Evolutionary conservation across 1,139 yeast species (phyloP).

Genomic region (Suhomyces bokatorum): DNA sequence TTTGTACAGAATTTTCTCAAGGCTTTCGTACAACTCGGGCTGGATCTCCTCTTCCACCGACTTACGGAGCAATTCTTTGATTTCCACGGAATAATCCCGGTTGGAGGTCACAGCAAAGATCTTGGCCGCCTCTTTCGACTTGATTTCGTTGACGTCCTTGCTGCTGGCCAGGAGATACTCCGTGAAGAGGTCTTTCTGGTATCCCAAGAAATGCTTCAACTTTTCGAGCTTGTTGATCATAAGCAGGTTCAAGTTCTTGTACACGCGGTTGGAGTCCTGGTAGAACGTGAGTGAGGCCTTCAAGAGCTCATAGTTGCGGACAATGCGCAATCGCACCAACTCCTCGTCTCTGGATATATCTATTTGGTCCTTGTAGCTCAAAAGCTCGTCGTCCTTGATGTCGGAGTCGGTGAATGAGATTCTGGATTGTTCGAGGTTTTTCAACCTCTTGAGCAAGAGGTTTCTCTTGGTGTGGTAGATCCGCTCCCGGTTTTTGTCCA

Average conservation of each 20-base stretch:
- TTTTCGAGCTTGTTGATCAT: constrained; percentile 41
- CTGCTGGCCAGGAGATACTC: constrained; percentile 23
- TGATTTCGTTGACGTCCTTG: constrained; percentile 34
- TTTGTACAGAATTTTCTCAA: constrained; percentile 2
- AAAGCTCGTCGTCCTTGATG: constrained; percentile 35
- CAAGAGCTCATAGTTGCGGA: constrained; percentile 36
- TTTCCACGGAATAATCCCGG: constrained; percentile 31
- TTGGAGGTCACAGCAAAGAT: constrained; percentile 34
- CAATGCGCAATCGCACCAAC: constrained; percentile 35
- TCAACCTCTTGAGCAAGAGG: constrained; percentile 28
- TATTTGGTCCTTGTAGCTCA: constrained; percentile 31
- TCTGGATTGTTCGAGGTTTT: constrained; percentile 28
- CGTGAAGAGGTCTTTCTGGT: constrained; percentile 33
- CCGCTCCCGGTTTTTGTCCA: constrained; percentile 19
- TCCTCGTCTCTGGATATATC: constrained; percentile 41
- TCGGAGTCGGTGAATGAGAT: constrained; percentile 23
- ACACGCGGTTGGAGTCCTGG: constrained; percentile 40
- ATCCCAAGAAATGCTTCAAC: constrained; percentile 42
- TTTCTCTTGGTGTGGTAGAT: constrained; percentile 26
- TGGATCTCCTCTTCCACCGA: constrained; percentile 16
- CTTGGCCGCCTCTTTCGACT: constrained; percentile 38
- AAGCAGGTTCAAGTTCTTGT: constrained; percentile 33
- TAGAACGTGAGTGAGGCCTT: constrained; percentile 37
- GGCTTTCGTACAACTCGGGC: constrained; percentile 3
- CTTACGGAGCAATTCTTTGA: constrained; percentile 25